These are phyloP conservation scores for Lagenidium giganteum DNA, from an alignment of 352 stramenopile genomes.

Conservation along the genomic window DNA sequence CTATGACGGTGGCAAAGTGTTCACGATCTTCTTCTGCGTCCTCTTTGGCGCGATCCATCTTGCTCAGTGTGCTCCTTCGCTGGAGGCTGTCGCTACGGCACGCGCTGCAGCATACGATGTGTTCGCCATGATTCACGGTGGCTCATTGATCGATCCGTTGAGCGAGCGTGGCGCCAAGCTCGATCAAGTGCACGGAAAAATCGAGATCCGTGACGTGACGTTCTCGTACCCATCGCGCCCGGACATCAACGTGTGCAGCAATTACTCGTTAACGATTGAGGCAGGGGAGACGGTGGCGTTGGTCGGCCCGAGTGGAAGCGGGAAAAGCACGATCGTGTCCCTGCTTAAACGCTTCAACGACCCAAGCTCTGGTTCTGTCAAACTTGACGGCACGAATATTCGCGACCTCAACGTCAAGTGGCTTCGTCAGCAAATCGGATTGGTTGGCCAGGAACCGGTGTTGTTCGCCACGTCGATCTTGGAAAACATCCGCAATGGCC, in stretches of 20 bases:
- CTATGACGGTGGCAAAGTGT: constrained; percentile 35
- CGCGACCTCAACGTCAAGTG: constrained; percentile 56
- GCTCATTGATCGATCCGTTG: constrained; percentile 41
- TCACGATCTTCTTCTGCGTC: constrained; percentile 46
- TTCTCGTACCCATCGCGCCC: constrained; percentile 50
- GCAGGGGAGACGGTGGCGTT: constrained; percentile 49
- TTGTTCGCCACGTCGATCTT: constrained; percentile 65
- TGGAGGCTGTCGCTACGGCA: constrained; percentile 31
- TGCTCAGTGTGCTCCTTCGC: constrained; percentile 26
- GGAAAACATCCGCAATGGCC: constrained; percentile 50
- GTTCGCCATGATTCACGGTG: constrained; percentile 40
- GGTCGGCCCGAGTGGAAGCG: constrained; percentile 46
- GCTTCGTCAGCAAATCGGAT: constrained; percentile 69
- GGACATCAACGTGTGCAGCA: constrained; percentile 25
- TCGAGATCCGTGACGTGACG: constrained; percentile 78
- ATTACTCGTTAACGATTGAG: constrained; percentile 35
- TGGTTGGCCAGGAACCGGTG: constrained; percentile 90
- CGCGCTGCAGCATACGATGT: constrained; percentile 34
- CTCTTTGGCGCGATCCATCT: constrained; percentile 33
- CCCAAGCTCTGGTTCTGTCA: constrained; percentile 24
- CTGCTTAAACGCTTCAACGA: constrained; percentile 65
- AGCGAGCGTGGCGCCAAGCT: constrained; percentile 19
- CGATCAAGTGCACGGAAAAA: constrained; percentile 37
- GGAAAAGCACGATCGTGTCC: constrained; percentile 54
- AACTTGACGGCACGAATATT: constrained; percentile 52